Evolutionary conservation across 1,284 basidiomycete species (phyloP), one percentile per base, ranked within the genome.

Genomic region (Leccinum subfulvum): DNA sequence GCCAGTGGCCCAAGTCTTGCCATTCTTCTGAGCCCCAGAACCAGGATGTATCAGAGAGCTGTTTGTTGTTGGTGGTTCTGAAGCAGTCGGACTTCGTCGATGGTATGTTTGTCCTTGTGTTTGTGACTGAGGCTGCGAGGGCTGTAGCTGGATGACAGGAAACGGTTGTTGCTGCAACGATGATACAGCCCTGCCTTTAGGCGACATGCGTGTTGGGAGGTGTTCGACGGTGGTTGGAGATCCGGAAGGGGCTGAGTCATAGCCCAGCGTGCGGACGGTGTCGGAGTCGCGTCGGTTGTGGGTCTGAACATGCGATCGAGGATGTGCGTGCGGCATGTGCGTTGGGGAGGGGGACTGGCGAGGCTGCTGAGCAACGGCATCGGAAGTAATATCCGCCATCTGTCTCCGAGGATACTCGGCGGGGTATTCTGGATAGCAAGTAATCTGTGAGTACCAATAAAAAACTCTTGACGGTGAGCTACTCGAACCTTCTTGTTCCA

Each of bases 231-330:
- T 73, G 4, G 80, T 82, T 1, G 81, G 80, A 26, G 80, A 81
- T 56, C 68, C 70, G 52, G 71, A 63, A 54, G 67, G 57, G 35
- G 60, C 72, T 63, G 65, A 59, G 37, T 68, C 71, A 23, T 71
- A 66, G 66, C 69, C 71, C 8, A 74, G 72, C 4, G 81, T 82
- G 28, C 87, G 87, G 30, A 91, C 75, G 0, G 90, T 91, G 65
- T 92, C 89, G 0, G 90, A 91, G 64, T 91, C 89, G 28, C 84
- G 83, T 60, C 90, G 84, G 67, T 80, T 82, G 69, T 91, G 89
- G 0, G 67, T 69, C 57, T 71, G 73, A 56, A 73, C 57, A 3
- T 66, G 73, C 23, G 62, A 71, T 66, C 65, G 73, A 58, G 63
- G 67, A 67, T 68, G 76, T 62, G 63, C 63, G 65, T 57, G 72